Conservation (phyloP, 805 yeast genomes). For the Kregervanrija pseudodelftensis region DNA sequence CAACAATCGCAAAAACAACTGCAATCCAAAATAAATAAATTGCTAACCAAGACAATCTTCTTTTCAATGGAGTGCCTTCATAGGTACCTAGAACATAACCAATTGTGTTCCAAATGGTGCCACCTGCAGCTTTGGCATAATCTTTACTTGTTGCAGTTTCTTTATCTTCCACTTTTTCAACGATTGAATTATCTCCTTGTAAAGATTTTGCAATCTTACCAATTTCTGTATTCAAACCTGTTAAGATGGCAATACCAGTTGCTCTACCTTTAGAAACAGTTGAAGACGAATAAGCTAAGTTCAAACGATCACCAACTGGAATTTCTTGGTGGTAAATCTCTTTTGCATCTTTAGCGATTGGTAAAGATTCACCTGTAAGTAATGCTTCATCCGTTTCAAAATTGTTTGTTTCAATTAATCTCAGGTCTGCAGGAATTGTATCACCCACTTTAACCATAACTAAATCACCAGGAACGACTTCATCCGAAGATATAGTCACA, state of each 20-base stretch:
- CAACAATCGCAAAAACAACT: conserved; percentile 78
- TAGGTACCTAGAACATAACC: conserved; percentile 71
- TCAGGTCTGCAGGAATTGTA: conserved; percentile 67
- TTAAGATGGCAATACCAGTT: conserved; percentile 55
- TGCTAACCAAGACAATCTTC: conserved; percentile 71
- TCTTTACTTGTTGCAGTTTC: conserved; percentile 40
- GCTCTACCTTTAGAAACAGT: conserved; percentile 72
- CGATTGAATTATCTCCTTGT: conserved; percentile 32
- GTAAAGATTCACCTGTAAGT: conserved; percentile 83
- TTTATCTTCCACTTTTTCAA: conserved; percentile 35
- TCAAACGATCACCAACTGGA: conserved; percentile 69
- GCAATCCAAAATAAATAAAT: conserved; percentile 66
- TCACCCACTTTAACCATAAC: conserved; percentile 62
- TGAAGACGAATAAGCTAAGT: conserved; percentile 66
- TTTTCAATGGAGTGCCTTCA: conserved; percentile 77
- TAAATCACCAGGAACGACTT: conserved; percentile 70
- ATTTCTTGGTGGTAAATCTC: conserved; percentile 32
- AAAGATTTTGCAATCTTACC: conserved; percentile 65
- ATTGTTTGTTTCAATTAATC: conserved; percentile 50
- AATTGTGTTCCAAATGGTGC: conserved; percentile 45
- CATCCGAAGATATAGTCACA: conserved; percentile 49
- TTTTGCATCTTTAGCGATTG: conserved; percentile 49
- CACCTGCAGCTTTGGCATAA: conserved; percentile 38
- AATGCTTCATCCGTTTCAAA: conserved; percentile 81
- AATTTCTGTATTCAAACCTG: conserved; percentile 69